Base-by-base conservation (phyloP, 805 yeast species). In the Debaryomyces prosopidis region DNA sequence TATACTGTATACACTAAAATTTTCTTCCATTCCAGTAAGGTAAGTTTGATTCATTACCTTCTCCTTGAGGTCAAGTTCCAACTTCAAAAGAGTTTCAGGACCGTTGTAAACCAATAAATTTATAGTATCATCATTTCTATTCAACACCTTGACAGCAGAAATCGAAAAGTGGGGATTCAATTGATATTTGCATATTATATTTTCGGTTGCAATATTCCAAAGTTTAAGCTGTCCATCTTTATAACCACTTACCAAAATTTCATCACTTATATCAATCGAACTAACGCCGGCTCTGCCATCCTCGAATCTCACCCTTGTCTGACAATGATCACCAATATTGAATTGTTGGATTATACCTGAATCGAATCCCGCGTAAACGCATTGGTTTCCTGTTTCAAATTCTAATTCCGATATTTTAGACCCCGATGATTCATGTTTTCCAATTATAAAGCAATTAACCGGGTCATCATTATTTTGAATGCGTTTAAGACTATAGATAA, bases 341-440 rank as follows among this genome's bases (percentile, higher is more conserved):
- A 50, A 63, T 42, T 53, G 60, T 45, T 59, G 57, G 27, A 65
- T 54, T 4, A 45, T 46, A 2, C 79, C 79, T 38, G 72, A 66
- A 27, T 49, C 55, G 51, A 73, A 63, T 1, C 75, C 86, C 2
- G 75, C 77, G 19, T 69, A 59, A 3, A 77, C 56, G 3, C 52
- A 47, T 49, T 74, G 76, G 0, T 74, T 81, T 6, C 59, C 63
- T 15, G 80, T 75, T 23, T 77, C 87, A 55, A 66, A 77, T 48
- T 81, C 83, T 5, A 53, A 45, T 7, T 37, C 48, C 36, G 44
- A 48, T 27, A 27, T 16, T 15, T 42, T 43, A 1, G 15, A 8
- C 8, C 44, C 46, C 7, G 36, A 23, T 5, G 42, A 39, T 23
- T 39, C 41, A 2, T 42, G 16, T 2, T n/a, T 12, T 42, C 44